Base-by-base conservation (phyloP, 2,329 filamentous ascomycete species). In the Cordyceps javanica region DNA sequence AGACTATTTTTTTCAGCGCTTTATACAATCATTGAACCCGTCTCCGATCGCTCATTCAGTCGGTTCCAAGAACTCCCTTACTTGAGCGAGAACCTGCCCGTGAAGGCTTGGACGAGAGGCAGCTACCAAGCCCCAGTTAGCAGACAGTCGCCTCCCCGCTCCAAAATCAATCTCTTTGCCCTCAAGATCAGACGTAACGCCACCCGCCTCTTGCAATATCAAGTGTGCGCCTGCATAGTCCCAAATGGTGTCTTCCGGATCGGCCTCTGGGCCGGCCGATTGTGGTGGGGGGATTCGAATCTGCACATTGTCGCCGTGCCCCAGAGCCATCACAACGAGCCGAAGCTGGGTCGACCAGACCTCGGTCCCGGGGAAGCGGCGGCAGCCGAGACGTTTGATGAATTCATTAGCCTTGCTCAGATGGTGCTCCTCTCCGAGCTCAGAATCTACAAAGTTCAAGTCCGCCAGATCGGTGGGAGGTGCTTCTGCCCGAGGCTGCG, bases 331-430 rank as follows among this genome's bases (percentile, higher is more conserved):
- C 10, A 38, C 38, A 9, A 46, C 16, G 28, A 42, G 46, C 10
- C 51, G 28, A 3, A 59, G 26, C 23, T 59, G 57, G 2, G 57
- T 55, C 9, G 51, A 55, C 57, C 50, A 55, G 13, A 54, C 42
- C n/a, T 59, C 57, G 1, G 45, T 59, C 11, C 26, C 38, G 9
- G 57, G 57, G 32, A 48, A 49, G 11, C 16, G 21, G 6, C 25
- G n/a, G 16, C 49, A 52, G 3, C 45, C 19, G 11, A 59, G 13
- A 0, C 30, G 7, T 8, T 7, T 30, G 4, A 23, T 26, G 16
- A 59, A 25, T 10, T 50, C n/a, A n/a, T 16, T 19, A 4, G 30
- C 41, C 30, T 28, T 21, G 4, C 13, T 36, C 30, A 55, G 13
- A 19, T 55, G 52, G n/a, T 55, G 39, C 10, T 46, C 42, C n/a